These are phyloP conservation scores for Hypoxylon sp. DNA, from an alignment of 2,329 filamentous ascomycete genomes.

Conservation along the genomic window DNA sequence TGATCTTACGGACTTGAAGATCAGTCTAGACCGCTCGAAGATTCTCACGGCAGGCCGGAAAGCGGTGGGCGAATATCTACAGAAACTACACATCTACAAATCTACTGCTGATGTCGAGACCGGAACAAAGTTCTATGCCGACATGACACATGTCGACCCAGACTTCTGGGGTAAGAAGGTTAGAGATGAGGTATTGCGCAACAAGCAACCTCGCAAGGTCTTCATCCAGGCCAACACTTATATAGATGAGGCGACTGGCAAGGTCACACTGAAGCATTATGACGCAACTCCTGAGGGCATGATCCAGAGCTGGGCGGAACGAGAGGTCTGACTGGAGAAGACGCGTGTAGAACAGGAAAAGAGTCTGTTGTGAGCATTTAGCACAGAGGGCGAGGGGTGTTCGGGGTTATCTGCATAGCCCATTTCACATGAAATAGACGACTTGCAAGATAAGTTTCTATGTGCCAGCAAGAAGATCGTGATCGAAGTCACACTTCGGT, in stretches of 20 bases:
- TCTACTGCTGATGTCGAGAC: conserved; percentile 84
- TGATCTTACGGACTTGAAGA: conserved; percentile 83
- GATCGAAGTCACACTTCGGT: neutral
- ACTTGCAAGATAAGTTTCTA: neutral
- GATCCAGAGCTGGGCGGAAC: conserved; percentile 84
- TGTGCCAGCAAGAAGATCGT: neutral
- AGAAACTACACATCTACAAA: conserved; percentile 94
- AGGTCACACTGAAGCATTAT: conserved; percentile 86
- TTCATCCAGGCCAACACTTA: conserved; percentile 95
- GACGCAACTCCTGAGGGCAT: conserved; percentile 84
- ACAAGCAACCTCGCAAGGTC: conserved; percentile 87
- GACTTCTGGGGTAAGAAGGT: conserved; percentile 88
- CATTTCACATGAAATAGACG: conserved; percentile 8
- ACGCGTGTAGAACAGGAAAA: conserved; percentile 4
- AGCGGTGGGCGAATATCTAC: conserved; percentile 85
- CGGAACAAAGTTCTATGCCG: conserved; percentile 83
- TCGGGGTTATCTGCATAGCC: conserved; percentile 3
- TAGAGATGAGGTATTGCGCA: conserved; percentile 78
- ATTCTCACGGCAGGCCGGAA: conserved; percentile 86
- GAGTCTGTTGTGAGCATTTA: conserved; percentile 24
- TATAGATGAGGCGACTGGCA: conserved; percentile 74
- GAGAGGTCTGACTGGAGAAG: conserved; percentile 57
- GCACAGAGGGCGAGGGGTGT: conserved; percentile 4
- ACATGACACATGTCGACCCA: conserved; percentile 84
- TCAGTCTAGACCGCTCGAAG: conserved; percentile 86